Base-by-base conservation (phyloP, 345 rosid genomes). In the Moricandia moricandioides region DNA sequence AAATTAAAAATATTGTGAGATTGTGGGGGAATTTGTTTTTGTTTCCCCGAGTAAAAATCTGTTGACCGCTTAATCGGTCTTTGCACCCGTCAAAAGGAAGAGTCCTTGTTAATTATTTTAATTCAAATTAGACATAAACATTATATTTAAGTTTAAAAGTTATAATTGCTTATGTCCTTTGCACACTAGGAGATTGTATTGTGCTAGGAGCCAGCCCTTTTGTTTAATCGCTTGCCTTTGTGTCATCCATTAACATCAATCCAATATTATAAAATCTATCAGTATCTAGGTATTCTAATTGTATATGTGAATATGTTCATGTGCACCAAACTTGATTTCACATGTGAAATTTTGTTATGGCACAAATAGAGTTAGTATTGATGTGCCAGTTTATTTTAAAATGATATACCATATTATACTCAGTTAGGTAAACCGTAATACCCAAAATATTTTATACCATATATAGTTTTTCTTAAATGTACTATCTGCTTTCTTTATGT, bases 1-100 rank as follows among this genome's bases (percentile, higher is more conserved):
- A 51, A 7, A 51, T 6, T 16, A 16, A 30, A 21, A 12, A 27
- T 34, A 65, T 33, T 3, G 40, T 70, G 52, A 80, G 73, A 73
- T 71, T 66, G 67, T 64, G 75, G 72, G 84, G 83, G 72, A 18
- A 65, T 79, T 73, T 74, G 82, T 86, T 84, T 78, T 91, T 79
- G 85, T 81, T 62, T 82, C 85, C 85, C 91, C 96, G 78, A 88
- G 95, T 84, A 86, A 82, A 90, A 85, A 90, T 94, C 51, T 85
- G 90, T 87, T 87, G 90, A 86, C 90, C 79, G 65, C 69, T 71
- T 70, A 85, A 72, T 86, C 69, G 88, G 78, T 69, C 67, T 83
- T 78, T 79, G 88, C 69, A 88, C 93, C 91, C 85, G 95, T 87
- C 91, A 85, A 88, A 88, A 82, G 82, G 52, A 82, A 70, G 65